phyloP scores from a whole-genome alignment of 352 stramenopile genomes.

The Blastocystis sp. region DNA sequence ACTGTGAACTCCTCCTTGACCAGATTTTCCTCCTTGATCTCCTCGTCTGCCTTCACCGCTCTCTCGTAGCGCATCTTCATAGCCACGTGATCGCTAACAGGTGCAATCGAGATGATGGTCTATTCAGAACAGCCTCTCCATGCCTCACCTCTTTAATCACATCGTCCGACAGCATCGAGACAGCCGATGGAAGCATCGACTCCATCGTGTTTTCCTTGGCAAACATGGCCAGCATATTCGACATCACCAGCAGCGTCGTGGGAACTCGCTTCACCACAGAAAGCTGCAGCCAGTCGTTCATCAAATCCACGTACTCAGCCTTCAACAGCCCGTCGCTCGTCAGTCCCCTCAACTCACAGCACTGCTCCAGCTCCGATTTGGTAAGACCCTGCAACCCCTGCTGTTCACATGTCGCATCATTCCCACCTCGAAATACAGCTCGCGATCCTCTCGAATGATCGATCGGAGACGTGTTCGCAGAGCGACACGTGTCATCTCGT shows the following conservation, averaged over 20 bases:
- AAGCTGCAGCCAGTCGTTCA: constrained; percentile 52
- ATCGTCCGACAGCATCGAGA: constrained; percentile 49
- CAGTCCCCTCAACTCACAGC: constrained; percentile 34
- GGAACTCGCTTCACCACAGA: constrained; percentile 30
- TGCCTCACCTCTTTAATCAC: constrained; percentile 36
- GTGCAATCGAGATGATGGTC: constrained; percentile 41
- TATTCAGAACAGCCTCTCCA: neutral
- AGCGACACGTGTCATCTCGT: constrained; percentile 21
- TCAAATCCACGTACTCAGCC: neutral
- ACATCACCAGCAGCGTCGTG: constrained; percentile 28
- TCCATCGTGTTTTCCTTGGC: neutral
- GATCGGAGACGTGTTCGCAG: neutral
- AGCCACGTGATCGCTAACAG: neutral
- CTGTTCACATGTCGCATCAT: neutral
- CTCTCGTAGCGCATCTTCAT: constrained; percentile 52
- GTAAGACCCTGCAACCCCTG: constrained; percentile 24
- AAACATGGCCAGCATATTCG: constrained; percentile 14
- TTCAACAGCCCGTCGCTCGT: constrained; percentile 14
- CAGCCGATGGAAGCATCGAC: neutral
- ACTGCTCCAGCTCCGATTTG: neutral
- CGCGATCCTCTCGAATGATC: constrained; percentile 20
- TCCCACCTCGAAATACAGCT: constrained; percentile 36
- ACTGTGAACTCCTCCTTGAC: constrained; percentile 14
- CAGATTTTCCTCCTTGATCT: constrained; percentile 54
- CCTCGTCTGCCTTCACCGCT: constrained; percentile 22